phyloP scores from a whole-genome alignment of 2,329 filamentous ascomycete genomes.

The Alternaria incomplexa region DNA sequence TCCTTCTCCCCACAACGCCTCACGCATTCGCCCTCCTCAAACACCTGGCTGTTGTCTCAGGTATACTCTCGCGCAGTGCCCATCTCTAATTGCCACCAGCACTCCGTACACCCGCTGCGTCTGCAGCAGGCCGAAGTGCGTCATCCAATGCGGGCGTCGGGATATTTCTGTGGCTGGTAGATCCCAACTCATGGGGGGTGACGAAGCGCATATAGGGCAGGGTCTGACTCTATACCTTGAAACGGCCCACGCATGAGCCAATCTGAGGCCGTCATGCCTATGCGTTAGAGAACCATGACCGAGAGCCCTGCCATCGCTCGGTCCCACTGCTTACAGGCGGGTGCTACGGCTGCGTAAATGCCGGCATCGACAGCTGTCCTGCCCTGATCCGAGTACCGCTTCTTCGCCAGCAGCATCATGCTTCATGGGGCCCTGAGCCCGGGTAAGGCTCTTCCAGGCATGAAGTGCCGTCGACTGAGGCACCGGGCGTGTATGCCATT shows the following conservation, averaged over 20 bases:
- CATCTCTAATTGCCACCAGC: slow-evolving; percentile 27
- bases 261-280: slow-evolving; percentile 46
- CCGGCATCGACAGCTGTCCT: slow-evolving; percentile 41
- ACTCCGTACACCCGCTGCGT: slow-evolving; percentile 31
- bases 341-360: slow-evolving; percentile 46
- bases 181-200: slow-evolving; percentile 41
- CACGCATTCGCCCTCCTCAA: background rate
- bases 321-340: slow-evolving; percentile 42
- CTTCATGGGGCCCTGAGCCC: slow-evolving; percentile 25
- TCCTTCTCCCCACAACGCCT: slow-evolving; percentile 9
- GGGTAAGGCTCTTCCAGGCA: slow-evolving; percentile 40
- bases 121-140: slow-evolving; percentile 38
- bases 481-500: slow-evolving; percentile 30
- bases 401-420: slow-evolving; percentile 32
- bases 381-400: slow-evolving; percentile 38
- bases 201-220: slow-evolving; percentile 48
- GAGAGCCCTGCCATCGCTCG: slow-evolving; percentile 31
- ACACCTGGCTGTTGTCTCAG: slow-evolving; percentile 18
- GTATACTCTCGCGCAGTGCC: slow-evolving; percentile 23
- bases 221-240: slow-evolving; percentile 45
- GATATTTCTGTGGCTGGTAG: slow-evolving; percentile 46
- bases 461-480: slow-evolving; percentile 27
- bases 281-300: slow-evolving; percentile 44
- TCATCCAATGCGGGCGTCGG: slow-evolving; percentile 34
- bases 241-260: slow-evolving; percentile 51